Evolutionary conservation across 1,139 yeast species (phyloP).

Genomic region (Lodderomyces theae): DNA sequence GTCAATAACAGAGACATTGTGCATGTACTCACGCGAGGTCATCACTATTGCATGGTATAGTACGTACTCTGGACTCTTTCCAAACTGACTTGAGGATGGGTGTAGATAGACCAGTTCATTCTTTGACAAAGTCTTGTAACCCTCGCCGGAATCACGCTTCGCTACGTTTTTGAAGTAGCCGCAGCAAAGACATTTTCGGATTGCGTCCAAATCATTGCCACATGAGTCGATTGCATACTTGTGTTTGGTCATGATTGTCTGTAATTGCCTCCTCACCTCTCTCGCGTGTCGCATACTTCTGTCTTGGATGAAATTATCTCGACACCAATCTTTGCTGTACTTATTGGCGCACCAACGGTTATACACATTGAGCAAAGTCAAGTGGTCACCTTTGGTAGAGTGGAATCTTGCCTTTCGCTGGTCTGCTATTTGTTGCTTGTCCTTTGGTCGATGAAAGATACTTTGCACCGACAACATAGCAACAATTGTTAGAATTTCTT

Average conservation of each 20-base stretch:
- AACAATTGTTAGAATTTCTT: conserved; percentile 79
- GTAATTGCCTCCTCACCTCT: conserved; percentile 74
- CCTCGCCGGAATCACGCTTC: conserved; percentile 63
- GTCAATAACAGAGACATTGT: conserved; percentile 75
- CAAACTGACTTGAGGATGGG: conserved; percentile 81
- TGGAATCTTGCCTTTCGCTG: conserved; percentile 70
- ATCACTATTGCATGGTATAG: conserved; percentile 78
- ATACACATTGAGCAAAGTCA: conserved; percentile 80
- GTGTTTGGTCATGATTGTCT: conserved; percentile 58
- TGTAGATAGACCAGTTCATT: conserved; percentile 80
- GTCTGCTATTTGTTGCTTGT: conserved; percentile 72
- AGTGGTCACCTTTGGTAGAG: conserved; percentile 81
- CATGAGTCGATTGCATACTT: conserved; percentile 55
- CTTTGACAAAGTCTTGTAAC: conserved; percentile 75
- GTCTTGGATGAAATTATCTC: conserved; percentile 76
- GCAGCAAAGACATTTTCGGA: conserved; percentile 73
- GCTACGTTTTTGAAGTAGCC: conserved; percentile 90
- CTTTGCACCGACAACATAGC: conserved; percentile 91
- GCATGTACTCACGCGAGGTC: conserved; percentile 91
- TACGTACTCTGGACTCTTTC: conserved; percentile 73
- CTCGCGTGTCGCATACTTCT: conserved; percentile 72
- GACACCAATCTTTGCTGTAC: conserved; percentile 73
- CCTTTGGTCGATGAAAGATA: conserved; percentile 81
- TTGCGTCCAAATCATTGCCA: conserved; percentile 58
- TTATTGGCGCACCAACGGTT: conserved; percentile 65